phyloP scores from a whole-genome alignment of 441 rosid genomes.

The Pelargonium cotyledonis region DNA sequence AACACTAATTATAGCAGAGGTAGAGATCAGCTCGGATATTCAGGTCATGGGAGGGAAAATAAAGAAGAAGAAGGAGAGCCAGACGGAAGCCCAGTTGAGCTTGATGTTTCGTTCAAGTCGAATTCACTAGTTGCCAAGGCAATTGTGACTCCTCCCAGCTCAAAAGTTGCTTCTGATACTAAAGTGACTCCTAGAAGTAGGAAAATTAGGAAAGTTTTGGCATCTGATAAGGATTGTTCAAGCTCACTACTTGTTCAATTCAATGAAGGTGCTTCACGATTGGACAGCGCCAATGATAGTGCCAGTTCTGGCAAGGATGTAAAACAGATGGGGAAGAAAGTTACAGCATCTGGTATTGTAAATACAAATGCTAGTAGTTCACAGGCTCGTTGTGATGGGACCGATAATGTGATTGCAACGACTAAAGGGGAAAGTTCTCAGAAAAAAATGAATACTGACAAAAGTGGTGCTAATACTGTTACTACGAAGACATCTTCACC shows the following conservation, averaged over 20 bases:
- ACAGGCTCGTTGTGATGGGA: conserved; percentile 26
- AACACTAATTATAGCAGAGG: conserved; percentile 42
- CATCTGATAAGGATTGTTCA: conserved; percentile 29
- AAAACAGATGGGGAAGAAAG: conserved; percentile 31
- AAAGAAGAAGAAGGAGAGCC: conserved; percentile 22
- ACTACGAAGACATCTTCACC: conserved; percentile 29
- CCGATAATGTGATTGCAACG: conserved; percentile 21
- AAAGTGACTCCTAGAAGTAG: conserved; percentile 40
- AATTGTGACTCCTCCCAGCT: conserved; percentile 36
- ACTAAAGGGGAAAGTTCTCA: conserved; percentile 23
- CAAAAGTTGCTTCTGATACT: conserved; percentile 25
- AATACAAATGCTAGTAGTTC: conserved; percentile 21
- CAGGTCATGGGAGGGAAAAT: conserved; percentile 27
- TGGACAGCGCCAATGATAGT: neutral
- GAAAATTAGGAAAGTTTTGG: conserved; percentile 41
- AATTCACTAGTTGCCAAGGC: conserved; percentile 78
- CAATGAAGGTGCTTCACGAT: conserved; percentile 25
- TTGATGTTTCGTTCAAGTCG: conserved; percentile 81
- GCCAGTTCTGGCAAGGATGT: conserved; percentile 29
- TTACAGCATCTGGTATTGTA: conserved; percentile 20
- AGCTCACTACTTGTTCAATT: conserved; percentile 23
- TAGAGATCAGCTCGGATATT: conserved; percentile 37
- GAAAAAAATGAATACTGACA: conserved; percentile 25
- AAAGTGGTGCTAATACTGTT: conserved; percentile 28
- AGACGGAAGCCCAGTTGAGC: conserved; percentile 51